These are phyloP conservation scores for Luzula sylvatica DNA, from an alignment of 176 grass and related monocot genomes.

Conservation along the genomic window DNA sequence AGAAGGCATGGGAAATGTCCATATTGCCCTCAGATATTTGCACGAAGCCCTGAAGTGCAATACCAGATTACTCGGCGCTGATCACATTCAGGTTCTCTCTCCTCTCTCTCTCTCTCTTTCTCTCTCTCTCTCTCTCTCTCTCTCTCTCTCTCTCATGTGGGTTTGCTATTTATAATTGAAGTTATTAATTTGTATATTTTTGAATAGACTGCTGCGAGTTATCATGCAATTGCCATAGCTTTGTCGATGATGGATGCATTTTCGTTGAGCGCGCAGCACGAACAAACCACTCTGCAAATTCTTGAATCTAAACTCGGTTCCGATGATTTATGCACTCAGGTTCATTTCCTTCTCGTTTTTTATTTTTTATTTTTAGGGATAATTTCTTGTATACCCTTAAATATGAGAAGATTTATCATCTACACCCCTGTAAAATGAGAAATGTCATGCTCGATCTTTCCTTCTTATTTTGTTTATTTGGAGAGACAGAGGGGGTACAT, in stretches of 20 bases:
- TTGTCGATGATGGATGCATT: slow-evolving; percentile 98
- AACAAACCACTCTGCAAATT: slow-evolving; percentile 95
- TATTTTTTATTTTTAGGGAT: neutral
- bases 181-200: slow-evolving; percentile 11
- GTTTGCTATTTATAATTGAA: neutral
- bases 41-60: slow-evolving; percentile 99
- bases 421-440: too few relatives aligned
- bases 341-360: slow-evolving; percentile 19
- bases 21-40: slow-evolving; percentile 93
- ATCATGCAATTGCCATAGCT: slow-evolving; percentile 99
- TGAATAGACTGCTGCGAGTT: slow-evolving; percentile 94
- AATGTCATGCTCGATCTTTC: neutral
- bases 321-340: slow-evolving; percentile 97
- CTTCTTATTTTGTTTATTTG: neutral
- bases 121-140: neutral
- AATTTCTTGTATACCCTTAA: too few relatives aligned
- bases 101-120: neutral
- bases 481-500: neutral
- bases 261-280: slow-evolving; percentile 90
- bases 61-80: slow-evolving; percentile 85
- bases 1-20: slow-evolving; percentile 99
- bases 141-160: slow-evolving; percentile 18
- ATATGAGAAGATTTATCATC: too few relatives aligned
- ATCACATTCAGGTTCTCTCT: slow-evolving; percentile 91
- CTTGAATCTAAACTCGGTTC: slow-evolving; percentile 89